A percentile compares a stretch with the other conserved stretches of the same genome.
Evolutionary conservation across 805 yeast species (phyloP).

Genomic region (Saturnispora quitensis): DNA sequence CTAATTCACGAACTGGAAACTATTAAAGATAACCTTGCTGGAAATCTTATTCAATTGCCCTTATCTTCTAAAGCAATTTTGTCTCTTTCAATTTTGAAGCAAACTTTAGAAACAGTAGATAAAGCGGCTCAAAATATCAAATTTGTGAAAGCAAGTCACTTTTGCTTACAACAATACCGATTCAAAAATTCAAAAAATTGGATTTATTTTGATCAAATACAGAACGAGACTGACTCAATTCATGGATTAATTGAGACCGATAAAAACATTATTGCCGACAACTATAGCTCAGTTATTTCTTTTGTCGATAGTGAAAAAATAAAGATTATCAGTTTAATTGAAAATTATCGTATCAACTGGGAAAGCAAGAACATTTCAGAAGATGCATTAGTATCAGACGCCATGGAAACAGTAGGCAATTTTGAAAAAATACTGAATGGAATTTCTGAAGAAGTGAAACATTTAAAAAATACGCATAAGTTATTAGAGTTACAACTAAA

Average conservation of each 20-base stretch:
- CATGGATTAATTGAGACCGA: background rate
- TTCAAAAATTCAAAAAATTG: constrained; percentile 43
- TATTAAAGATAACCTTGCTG: constrained; percentile 32
- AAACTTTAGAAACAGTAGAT: constrained; percentile 22
- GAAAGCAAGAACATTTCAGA: constrained; percentile 33
- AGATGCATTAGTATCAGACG: constrained; percentile 32
- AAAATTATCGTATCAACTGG: constrained; percentile 5
- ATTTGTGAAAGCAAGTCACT: constrained; percentile 22
- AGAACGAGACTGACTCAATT: constrained; percentile 28
- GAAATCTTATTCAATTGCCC: constrained; percentile 26
- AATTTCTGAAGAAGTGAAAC: constrained; percentile 11
- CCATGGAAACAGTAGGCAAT: constrained; percentile 30
- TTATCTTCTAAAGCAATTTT: constrained; percentile 31
- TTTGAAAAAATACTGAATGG: constrained; percentile 17
- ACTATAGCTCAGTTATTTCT: constrained; percentile 5
- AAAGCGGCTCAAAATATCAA: constrained; percentile 16
- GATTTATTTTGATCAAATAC: constrained; percentile 56
- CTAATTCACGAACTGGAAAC: constrained; percentile 26
- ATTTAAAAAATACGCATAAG: constrained; percentile 27
- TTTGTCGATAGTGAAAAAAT: constrained; percentile 5
- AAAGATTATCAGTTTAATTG: background rate
- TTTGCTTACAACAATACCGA: constrained; percentile 30
- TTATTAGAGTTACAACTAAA: constrained; percentile 22
- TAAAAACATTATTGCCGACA: background rate
- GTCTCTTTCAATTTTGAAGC: constrained; percentile 29